phyloP scores from a whole-genome alignment of 768 basidiomycete genomes.

The Psilocybe sp. region DNA sequence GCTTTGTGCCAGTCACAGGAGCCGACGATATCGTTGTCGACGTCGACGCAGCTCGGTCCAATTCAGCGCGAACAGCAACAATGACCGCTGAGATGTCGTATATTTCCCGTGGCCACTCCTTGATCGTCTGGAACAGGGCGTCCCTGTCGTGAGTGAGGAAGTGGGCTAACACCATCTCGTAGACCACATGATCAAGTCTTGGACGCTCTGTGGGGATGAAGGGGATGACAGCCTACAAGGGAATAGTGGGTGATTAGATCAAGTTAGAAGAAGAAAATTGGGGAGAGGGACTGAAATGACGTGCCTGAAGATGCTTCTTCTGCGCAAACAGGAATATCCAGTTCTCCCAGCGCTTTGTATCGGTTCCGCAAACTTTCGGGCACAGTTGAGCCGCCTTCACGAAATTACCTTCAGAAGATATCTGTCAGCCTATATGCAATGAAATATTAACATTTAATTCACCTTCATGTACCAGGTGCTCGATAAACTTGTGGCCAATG shows the following conservation, averaged over 20 bases:
- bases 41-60: constrained; percentile 60
- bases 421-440: neutral
- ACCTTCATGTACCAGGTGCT: constrained; percentile 84
- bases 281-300: constrained; percentile 20
- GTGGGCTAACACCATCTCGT: constrained; percentile 92
- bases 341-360: constrained; percentile 87
- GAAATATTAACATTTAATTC: constrained; percentile 12
- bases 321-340: constrained; percentile 93
- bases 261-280: neutral
- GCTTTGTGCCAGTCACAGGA: constrained; percentile 28
- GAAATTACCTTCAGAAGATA: constrained; percentile 43
- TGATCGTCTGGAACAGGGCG: constrained; percentile 76
- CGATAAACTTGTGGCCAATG: constrained; percentile 86
- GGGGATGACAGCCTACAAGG: constrained; percentile 80
- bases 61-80: constrained; percentile 79
- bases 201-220: constrained; percentile 83
- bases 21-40: constrained; percentile 40
- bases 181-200: constrained; percentile 78
- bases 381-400: constrained; percentile 77
- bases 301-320: constrained; percentile 72
- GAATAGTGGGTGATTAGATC: neutral
- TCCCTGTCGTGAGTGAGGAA: constrained; percentile 75
- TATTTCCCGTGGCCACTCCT: constrained; percentile 87
- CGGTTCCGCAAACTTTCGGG: constrained; percentile 81
- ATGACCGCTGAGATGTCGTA: constrained; percentile 89